Evolutionary conservation across 2,329 filamentous ascomycete species (phyloP), one percentile per base, ranked within the genome.

Genomic region (Penicillium sp.): DNA sequence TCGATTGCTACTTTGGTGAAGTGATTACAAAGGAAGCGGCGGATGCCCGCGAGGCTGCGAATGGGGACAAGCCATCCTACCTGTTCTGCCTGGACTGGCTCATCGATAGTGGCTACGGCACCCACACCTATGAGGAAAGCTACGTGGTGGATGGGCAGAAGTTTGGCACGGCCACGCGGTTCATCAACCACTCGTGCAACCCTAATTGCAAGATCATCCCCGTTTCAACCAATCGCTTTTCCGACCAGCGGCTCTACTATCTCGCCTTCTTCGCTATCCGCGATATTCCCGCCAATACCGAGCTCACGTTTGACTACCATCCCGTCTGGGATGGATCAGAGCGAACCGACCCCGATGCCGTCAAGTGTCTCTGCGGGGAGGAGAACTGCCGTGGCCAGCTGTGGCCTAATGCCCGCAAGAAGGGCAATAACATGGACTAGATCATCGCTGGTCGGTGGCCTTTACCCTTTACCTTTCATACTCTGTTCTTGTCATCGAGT

Each of bases 231-330:
- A 75, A 74, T 1, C 58, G 63, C 34, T 75, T 79, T 20, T 73
- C 66, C 1, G 79, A 81, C 37, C 59, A 71, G 0, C 69, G 71
- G 0, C 68, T 82, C 1, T 82, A 82, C 53, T 72, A 79, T 34
- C 68, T 82, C 1, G 80, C 80, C 0, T 82, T 82, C 58, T 83
- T 82, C 41, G 76, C 81, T 0, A 62, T 77, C 1, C 69, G 71
- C 2, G 74, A 79, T 14, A 81, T 83, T 15, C 69, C 71, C 0
- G 70, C 76, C 0, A 71, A 71, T 1, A 78, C 72, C 0, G 81
- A 83, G 54, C 61, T 83, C 0, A 81, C 79, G 0, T 82, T 83
- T 28, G 79, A 82, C 48, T 83, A 83, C 58, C 76, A 79, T 12
- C 77, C 77, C 0, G 57, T 59, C 15, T 70, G 67, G 57, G 68